Evolutionary conservation across 2,329 filamentous ascomycete species (phyloP).

Genomic region (Trichoderma koningiopsis): DNA sequence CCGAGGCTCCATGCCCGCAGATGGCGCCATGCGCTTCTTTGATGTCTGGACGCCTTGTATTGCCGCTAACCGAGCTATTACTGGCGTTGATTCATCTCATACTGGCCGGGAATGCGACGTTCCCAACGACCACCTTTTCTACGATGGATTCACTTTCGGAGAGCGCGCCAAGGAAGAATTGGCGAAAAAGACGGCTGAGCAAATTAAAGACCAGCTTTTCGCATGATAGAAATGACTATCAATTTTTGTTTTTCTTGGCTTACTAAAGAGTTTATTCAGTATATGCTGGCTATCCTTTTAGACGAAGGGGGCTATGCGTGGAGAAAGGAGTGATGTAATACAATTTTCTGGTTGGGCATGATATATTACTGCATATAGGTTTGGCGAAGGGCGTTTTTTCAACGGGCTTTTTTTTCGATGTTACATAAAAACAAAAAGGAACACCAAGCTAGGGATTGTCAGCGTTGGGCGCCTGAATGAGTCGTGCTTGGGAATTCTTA

Average conservation of each 20-base stretch:
- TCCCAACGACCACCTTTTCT: conserved; percentile 54
- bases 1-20: conserved; percentile 41
- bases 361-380: conserved; percentile 5
- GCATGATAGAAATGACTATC: background rate
- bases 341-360: background rate
- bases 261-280: background rate
- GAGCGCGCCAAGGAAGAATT: conserved; percentile 37
- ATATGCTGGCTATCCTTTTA: background rate
- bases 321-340: background rate
- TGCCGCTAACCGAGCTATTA: conserved; percentile 29
- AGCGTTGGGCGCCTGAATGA: background rate
- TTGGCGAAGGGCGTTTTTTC: conserved; percentile 19
- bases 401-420: background rate
- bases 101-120: conserved; percentile 40
- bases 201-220: conserved; percentile 17
- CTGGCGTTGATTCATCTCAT: conserved; percentile 26
- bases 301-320: background rate
- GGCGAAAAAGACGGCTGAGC: conserved; percentile 6
- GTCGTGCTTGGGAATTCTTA: background rate
- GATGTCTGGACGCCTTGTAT: conserved; percentile 50
- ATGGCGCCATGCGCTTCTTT: conserved; percentile 42
- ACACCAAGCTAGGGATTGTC: background rate
- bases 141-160: conserved; percentile 51
- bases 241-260: background rate
- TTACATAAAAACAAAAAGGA: background rate